Evolutionary conservation across 176 grass and related monocot species (phyloP).

Genomic region (Otatea glauca): DNA sequence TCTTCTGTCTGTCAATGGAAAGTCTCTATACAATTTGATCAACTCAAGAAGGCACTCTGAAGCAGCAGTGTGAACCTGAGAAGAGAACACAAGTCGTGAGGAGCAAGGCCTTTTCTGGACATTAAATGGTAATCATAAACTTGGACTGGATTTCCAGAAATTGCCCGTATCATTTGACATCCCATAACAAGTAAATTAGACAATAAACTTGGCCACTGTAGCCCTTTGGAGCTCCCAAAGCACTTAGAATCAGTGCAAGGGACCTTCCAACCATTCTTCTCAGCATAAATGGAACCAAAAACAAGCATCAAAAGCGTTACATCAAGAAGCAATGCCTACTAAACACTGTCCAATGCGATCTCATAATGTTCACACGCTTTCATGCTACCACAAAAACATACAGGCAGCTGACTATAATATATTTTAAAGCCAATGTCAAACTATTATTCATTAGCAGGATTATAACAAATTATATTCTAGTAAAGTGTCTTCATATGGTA

Average conservation of each 20-base stretch:
- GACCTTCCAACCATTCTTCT: neutral
- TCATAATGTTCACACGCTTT: conserved; percentile 16
- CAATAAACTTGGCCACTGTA: neutral
- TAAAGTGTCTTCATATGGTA: neutral
- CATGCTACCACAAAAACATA: conserved; percentile 11
- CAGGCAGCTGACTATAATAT: conserved; percentile 4
- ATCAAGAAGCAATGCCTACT: conserved; percentile 14
- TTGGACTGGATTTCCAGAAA: neutral
- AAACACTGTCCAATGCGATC: neutral
- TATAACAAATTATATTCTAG: neutral
- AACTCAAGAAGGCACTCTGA: conserved; percentile 85
- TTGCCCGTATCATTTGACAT: neutral
- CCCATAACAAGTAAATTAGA: conserved; percentile 4
- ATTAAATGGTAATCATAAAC: conserved; percentile 3
- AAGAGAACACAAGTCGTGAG: conserved; percentile 28
- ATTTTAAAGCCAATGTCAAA: neutral
- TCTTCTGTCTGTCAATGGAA: conserved; percentile 64
- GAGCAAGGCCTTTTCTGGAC: conserved; percentile 5
- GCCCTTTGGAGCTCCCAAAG: neutral
- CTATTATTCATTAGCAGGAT: conserved; percentile 34
- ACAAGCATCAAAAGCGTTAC: neutral
- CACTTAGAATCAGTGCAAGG: neutral
- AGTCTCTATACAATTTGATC: conserved; percentile 76
- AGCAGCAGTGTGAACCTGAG: conserved; percentile 83
- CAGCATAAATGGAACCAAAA: conserved; percentile 15